Evolutionary conservation across 768 basidiomycete species (phyloP), one percentile per base, ranked within the genome.

Genomic region (Rhodotorula graminis): DNA sequence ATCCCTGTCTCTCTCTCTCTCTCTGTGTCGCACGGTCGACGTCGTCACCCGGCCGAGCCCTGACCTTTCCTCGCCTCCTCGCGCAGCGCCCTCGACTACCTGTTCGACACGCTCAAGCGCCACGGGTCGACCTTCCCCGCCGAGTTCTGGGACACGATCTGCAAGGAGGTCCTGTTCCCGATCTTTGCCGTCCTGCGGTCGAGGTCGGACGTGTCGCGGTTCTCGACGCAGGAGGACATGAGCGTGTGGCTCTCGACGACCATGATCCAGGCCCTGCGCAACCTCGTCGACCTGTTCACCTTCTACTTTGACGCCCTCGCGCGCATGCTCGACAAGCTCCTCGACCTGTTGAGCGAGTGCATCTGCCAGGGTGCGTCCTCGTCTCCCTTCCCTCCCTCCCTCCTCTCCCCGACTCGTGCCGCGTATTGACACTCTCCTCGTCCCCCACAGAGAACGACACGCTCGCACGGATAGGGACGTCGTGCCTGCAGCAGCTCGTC

Each of bases 211-310:
- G 81, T 95, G 50, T 90, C 92, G 21, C 86, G 95, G 29, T 98
- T 97, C 83, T 90, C 85, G 80, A 94, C 93, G 10, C 93, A 96
- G 78, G 96, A 98, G 79, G 96, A 98, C 77, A 95, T 98, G 93
- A 96, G 93, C 77, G 93, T 99, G 40, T 99, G 96, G 96, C 82
- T 99, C 59, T 97, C 93, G 37, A 96, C 96, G 23, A 99, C 96
- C 5, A 93, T 99, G 91, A 96, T 98, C 62, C 93, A 97, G 80
- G 96, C 96, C 1, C 85, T 99, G 59, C 88, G 96, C 58, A 91
- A 97, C 81, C 85, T 98, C 72, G 91, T 99, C 70, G 92, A 95
- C 79, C 86, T 99, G 31, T 99, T 94, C 80, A 94, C 96, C 3
- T 91, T 88, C 82, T 93, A 93, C 83, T 98, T 97, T 80, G 89